Base-by-base conservation (phyloP, 2,329 filamentous ascomycete genomes). In the Fusarium citri region DNA sequence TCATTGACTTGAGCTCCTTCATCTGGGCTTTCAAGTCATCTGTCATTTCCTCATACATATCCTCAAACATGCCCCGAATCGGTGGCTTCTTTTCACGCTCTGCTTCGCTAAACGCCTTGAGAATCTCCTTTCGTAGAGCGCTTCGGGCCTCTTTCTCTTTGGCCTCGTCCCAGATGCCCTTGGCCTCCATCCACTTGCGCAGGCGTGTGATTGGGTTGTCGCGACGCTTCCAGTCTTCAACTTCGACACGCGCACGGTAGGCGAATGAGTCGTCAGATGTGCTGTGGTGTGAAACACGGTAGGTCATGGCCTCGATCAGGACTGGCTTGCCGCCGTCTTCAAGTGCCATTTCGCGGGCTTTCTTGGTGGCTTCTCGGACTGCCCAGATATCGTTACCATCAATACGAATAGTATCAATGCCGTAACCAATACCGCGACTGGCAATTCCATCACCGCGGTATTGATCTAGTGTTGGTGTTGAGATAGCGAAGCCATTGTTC, bases 211-310 rank as follows among this genome's bases (percentile, higher is more conserved):
- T 91, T 3, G 94, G 94, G 76, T 97, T 97, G 77, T 97, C 94
- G 15, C 94, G 85, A 1, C 94, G 86, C 80, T 97, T 97, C 94
- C 94, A 97, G 78, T 97, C 93, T 78, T 97, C 94, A 80, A 99
- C 96, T 77, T 99, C 96, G 1, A 98, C 90, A 26, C 92, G 89
- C 3, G 94, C 94, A 11, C 96, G 92, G 82, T 99, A 99, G 1
- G 96, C 96, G 76, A 98, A 99, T 26, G 92, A 96, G 81, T 99
- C 96, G 77, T 99, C 96, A 1, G 92, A 96, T 1, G 96, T 99
- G 80, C 94, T 97, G 83, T 99, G 96, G 78, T 99, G 94, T 9
- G 93, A 95, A 45, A 98, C 94, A n/a, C 96, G 94, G 81, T 99
- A 99, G 25, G 93, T 95, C 93, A 99, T 97, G 59, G 94, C 94